A percentile compares a stretch with the other conserved stretches of the same genome.
phyloP scores from a whole-genome alignment of 164 flowering plant genomes.

The Piper betle region DNA sequence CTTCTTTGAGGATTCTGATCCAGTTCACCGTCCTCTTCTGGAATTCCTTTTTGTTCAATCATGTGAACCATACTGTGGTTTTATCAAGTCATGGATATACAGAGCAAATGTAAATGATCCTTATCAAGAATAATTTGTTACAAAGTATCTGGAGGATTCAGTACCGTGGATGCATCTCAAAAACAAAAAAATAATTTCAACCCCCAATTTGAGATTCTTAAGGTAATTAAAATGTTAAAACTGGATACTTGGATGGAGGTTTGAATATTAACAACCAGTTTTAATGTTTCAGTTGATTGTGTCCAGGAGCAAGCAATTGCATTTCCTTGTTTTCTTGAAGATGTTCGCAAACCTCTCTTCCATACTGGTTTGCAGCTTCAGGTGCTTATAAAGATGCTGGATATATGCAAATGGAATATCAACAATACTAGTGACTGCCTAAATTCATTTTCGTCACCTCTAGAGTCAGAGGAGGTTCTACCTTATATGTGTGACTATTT shows the following conservation, averaged over 20 bases:
- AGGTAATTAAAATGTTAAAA: neutral
- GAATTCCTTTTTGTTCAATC: constrained; percentile 67
- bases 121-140: constrained; percentile 64
- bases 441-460: neutral
- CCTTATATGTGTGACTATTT: constrained; percentile 47
- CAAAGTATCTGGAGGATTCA: constrained; percentile 27
- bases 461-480: constrained; percentile 33
- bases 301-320: constrained; percentile 48
- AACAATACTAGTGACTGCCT: constrained; percentile 14
- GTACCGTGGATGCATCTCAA: constrained; percentile 8
- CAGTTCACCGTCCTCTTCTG: constrained; percentile 48
- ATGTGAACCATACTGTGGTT: constrained; percentile 71
- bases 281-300: constrained; percentile 7
- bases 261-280: neutral
- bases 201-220: neutral
- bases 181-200: neutral
- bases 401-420: constrained; percentile 30
- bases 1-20: constrained; percentile 73
- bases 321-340: constrained; percentile 68
- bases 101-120: constrained; percentile 74
- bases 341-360: constrained; percentile 43
- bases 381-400: constrained; percentile 59
- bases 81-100: constrained; percentile 85
- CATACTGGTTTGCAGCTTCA: constrained; percentile 97
- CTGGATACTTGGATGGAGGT: neutral